Conservation (phyloP, 2,329 filamentous ascomycete genomes). For the Thielaviopsis euricoi region DNA sequence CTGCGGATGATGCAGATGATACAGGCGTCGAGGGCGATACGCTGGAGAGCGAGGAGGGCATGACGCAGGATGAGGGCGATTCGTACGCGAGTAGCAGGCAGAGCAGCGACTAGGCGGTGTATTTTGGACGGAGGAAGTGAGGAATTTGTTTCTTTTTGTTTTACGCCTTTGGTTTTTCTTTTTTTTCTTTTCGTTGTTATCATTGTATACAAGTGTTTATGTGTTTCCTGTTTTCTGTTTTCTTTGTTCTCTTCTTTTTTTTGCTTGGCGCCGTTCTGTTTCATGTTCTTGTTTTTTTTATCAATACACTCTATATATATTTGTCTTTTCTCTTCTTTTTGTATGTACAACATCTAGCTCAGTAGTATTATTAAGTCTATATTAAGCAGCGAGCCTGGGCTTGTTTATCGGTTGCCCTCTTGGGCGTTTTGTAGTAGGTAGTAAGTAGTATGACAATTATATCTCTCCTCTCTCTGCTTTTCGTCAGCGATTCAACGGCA, state of each 20-base stretch:
- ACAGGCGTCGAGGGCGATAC: conserved; percentile 11
- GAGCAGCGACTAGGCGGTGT: neutral
- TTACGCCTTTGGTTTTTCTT: too few relatives aligned
- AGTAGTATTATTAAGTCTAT: neutral
- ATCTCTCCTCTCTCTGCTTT: neutral
- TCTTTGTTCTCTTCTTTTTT: neutral
- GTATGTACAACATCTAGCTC: neutral
- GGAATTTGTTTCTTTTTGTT: too few relatives aligned
- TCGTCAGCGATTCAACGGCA: neutral
- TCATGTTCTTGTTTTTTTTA: neutral
- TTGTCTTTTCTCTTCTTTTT: neutral
- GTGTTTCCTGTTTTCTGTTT: neutral
- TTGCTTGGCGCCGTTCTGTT: neutral
- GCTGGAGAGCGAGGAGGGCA: conserved; percentile 11
- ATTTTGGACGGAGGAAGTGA: neutral
- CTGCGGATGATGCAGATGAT: conserved; percentile 5
- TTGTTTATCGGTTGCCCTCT: neutral
- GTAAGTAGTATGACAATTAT: neutral
- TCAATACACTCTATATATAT: neutral
- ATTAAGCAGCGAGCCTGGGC: neutral
- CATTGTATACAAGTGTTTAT: neutral
- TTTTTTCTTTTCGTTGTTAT: neutral
- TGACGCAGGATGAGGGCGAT: conserved; percentile 4
- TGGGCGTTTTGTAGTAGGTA: too few relatives aligned
- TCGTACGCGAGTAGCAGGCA: conserved; percentile 6